Conservation (phyloP, 2,329 filamentous ascomycete species). For the Scolecobasidium constrictum region DNA sequence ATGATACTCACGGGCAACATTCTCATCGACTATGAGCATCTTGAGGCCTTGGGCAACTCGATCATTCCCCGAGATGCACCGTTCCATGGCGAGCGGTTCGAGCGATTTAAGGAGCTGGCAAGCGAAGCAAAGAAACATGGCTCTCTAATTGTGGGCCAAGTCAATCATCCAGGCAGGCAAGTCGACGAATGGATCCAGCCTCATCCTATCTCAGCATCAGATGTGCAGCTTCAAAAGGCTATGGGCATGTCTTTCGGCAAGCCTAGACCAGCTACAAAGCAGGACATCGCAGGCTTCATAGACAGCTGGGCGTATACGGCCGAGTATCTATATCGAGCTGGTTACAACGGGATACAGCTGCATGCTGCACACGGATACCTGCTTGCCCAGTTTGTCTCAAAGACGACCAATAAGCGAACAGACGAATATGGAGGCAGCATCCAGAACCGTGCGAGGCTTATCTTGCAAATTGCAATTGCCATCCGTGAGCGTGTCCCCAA, state of each 20-base stretch:
- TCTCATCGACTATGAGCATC: constrained; percentile 50
- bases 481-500: constrained; percentile 23
- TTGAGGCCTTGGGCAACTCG: constrained; percentile 45
- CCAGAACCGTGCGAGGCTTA: constrained; percentile 59
- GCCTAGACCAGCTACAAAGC: constrained; percentile 20
- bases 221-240: constrained; percentile 30
- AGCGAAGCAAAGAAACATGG: constrained; percentile 44
- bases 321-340: constrained; percentile 49
- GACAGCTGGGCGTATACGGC: constrained; percentile 51
- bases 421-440: constrained; percentile 58
- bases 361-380: constrained; percentile 75
- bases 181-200: constrained; percentile 32
- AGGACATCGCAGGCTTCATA: constrained; percentile 38
- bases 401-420: constrained; percentile 55
- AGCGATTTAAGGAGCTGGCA: constrained; percentile 47
- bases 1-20: constrained; percentile 53
- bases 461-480: constrained; percentile 44
- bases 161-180: constrained; percentile 54
- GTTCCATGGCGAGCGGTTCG: constrained; percentile 47
- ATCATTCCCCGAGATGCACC: constrained; percentile 46
- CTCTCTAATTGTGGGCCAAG: constrained; percentile 47
- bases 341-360: constrained; percentile 70
- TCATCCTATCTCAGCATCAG: constrained; percentile 40
- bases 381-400: constrained; percentile 57
- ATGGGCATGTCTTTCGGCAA: constrained; percentile 24